Evolutionary conservation across 495 filamentous ascomycete species (phyloP), one percentile per base, ranked within the genome.

Genomic region (Annulohypoxylon stygium): DNA sequence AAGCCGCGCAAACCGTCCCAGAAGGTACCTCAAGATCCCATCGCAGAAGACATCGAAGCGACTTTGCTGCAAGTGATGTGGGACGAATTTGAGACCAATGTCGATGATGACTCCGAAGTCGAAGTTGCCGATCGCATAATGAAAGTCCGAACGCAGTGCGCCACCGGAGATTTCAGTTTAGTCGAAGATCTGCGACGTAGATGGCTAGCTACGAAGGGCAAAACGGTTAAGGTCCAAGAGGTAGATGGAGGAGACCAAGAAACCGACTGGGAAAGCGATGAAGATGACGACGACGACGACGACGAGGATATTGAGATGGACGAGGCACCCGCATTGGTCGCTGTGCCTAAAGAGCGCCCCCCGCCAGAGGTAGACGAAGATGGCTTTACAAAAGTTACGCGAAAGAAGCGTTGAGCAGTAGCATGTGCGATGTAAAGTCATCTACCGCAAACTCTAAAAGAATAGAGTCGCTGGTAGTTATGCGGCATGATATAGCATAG

Each of bases 51-150:
- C 73, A 80, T 98, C 37, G 96, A 98, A 82, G 86, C 89, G 48
- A 88, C 93, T 11, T 83, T 98, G 60, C 81, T 97, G 30, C 92
- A 97, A 73, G 91, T 95, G 20, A 95, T 99, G 92, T 88, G 91
- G 69, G 97, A 98, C 81, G 95, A 99, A 81, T 99, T 98, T 78
- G 93, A 96, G 57, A 91, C 95, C 39, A 90, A 90, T 61, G 87
- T 98, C 14, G 96, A 98, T 75, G 95, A 98, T 81, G 95, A 93
- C 71, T 93, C 89, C 62, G 93, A 90, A 36, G 90, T 85, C 43
- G 87, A 89, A 78, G 87, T 97, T 16, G 93, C 93, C 16, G 85
- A 86, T 65, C 80, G 87, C 81, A 92, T 98, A 48, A 83, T 95
- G 81, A 84, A 86, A 39, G 78, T 94, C 65, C 86, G 89, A 75